Base-by-base conservation (phyloP, 768 basidiomycete species). In the Gymnopilus junonius region DNA sequence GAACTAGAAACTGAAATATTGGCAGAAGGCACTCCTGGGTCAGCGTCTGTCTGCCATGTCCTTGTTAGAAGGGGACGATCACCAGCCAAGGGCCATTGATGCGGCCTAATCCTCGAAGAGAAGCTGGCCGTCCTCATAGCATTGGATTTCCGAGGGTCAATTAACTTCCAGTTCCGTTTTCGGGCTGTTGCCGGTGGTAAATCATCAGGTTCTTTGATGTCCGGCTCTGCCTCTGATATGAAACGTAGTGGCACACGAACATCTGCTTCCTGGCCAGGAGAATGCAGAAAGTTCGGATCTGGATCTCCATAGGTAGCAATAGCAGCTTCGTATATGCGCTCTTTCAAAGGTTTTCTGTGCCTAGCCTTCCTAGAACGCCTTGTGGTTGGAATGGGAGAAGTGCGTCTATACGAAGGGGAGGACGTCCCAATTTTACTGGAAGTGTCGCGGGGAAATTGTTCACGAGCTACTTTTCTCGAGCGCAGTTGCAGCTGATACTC, bases 141-240 rank as follows among this genome's bases (percentile, higher is more conserved):
- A 74, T 73, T 34, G 68, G 73, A 62, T 53, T 73, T 78, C 34
- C 75, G 74, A 37, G 80, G 77, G 59, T 81, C 77, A 11, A 78
- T 71, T 8, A 76, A 65, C 21, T 57, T 69, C 69, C 74, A 71
- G 11, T 42, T 54, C 12, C 57, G 62, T 43, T 48, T 54, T 57
- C 58, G 58, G 12, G 7, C 27, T 8, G 23, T n/a, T 25, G 32
- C 39, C 35, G 17, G n/a, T n/a, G n/a, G n/a, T n/a, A n/a, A n/a
- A 15, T 1, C 14, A 12, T 31, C 31, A 20, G 31, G 17, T 17
- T 1, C 2, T 45, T 25, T 15, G 0, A 23, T 15, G 7, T 23
- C 42, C 20, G 39, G 23, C 21, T 48, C 61, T 25, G 69, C 65
- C 17, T 48, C 59, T 25, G 69, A 67, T 11, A 68, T 21, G 32